Evolutionary conservation across 1,284 basidiomycete species (phyloP), one percentile per base, ranked within the genome.

Genomic region (Ceratobasidium sp.): DNA sequence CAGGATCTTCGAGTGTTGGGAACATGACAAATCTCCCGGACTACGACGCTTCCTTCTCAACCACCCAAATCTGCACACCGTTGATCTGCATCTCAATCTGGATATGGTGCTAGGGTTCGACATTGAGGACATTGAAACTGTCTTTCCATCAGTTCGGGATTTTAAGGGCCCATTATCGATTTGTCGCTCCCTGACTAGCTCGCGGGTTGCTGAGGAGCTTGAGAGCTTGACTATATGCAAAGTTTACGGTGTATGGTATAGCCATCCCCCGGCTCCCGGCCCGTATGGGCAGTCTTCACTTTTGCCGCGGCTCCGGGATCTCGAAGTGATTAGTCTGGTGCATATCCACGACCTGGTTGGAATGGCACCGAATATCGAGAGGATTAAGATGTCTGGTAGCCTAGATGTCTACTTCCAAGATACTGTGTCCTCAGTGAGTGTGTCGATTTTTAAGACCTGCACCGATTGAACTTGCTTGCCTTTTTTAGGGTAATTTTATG

Each of bases 141-240:
- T 52, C 17, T 19, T 52, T 52, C 51, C 51, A 7, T n/a, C 17
- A n/a, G n/a, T 52, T n/a, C 51, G 15, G n/a, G 8, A 52, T 17
- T 52, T 52, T n/a, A 52, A n/a, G 51, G 51, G 51, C 15, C n/a
- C 51, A n/a, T 52, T 19, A 17, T 8, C 15, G 19, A 19, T 52
- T 52, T 19, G 17, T 52, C 51, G 51, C 17, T 17, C 51, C 15
- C 17, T 52, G 51, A 52, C 51, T n/a, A 8, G 51, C 17, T 52
- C 51, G 17, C 17, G 19, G 7, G n/a, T 52, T 52, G 51, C 51
- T 52, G 7, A 52, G 19, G 19, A 52, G 51, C 51, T 52, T 52
- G 51, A 52, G 51, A 52, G 51, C 51, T 52, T 52, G 15, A 52
- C 51, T n/a, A 52, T 52, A 52, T 52, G 22, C n/a, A 19, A 52